phyloP scores from a whole-genome alignment of 495 filamentous ascomycete genomes.

The Recurvomyces mirabilis region DNA sequence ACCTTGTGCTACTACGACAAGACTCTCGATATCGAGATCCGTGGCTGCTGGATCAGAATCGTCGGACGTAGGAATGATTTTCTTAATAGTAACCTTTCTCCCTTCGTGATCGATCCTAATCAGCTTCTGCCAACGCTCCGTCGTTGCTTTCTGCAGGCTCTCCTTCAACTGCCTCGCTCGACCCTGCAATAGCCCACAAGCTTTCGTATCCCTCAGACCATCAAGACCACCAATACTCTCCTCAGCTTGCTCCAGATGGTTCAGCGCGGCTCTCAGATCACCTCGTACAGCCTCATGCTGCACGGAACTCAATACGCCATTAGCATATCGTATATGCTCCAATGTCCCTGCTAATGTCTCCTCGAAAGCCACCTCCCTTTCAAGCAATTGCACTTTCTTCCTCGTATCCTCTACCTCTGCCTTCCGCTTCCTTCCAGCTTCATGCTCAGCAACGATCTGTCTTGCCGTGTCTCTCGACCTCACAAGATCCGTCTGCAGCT shows the following conservation, averaged over 20 bases:
- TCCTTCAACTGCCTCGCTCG: slow-evolving; percentile 24
- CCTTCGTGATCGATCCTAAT: slow-evolving; percentile 23
- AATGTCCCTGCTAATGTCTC: slow-evolving; percentile 52
- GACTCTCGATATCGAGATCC: slow-evolving; percentile 5
- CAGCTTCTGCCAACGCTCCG: slow-evolving; percentile 31
- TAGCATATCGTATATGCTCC: slow-evolving; percentile 45
- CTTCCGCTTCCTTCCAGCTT: slow-evolving; percentile 49
- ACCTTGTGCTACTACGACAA: slow-evolving; percentile 9
- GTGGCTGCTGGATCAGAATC: background rate
- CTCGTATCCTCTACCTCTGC: slow-evolving; percentile 52
- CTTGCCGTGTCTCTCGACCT: slow-evolving; percentile 58
- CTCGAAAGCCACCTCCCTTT: slow-evolving; percentile 68
- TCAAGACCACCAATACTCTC: slow-evolving; percentile 26
- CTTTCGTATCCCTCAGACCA: slow-evolving; percentile 24
- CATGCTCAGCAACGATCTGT: slow-evolving; percentile 61
- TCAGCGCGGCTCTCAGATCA: slow-evolving; percentile 25
- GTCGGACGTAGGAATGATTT: background rate
- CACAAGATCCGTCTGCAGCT: slow-evolving; percentile 72
- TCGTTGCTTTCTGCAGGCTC: slow-evolving; percentile 25
- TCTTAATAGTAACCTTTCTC: slow-evolving; percentile 19
- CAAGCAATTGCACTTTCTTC: slow-evolving; percentile 57
- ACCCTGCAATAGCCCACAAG: slow-evolving; percentile 27
- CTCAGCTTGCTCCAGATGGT: slow-evolving; percentile 42
- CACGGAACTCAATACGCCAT: slow-evolving; percentile 29
- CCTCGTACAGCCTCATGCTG: slow-evolving; percentile 28